Base-by-base conservation (phyloP, 2,329 filamentous ascomycete species). In the Coniella vitis region DNA sequence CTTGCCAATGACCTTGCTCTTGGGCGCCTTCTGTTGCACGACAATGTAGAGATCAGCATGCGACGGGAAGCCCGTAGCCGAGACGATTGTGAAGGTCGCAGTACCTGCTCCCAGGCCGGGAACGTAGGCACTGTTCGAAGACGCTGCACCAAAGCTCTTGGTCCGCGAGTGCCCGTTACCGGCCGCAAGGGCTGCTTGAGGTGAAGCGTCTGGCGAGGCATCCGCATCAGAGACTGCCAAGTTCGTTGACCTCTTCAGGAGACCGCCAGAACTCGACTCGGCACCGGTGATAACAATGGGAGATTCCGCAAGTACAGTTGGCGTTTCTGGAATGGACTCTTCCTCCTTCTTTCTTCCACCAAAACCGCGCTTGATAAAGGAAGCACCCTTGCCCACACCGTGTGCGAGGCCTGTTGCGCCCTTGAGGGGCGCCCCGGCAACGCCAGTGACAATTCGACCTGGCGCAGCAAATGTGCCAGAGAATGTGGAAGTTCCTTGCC, bases 401-500 rank as follows among this genome's bases (percentile, higher is more conserved):
- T 88, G 86, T 2, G 88, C 81, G 17, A 70, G 76, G 2, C 79
- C 82, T 13, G 78, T 85, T 25, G 87, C 87, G 32, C 90, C 90
- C 70, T 97, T 97, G 67, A 98, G 84, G n/a, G 93, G 94, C 16
- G 85, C 93, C 34, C 91, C 91, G 22, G 81, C 83, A 45, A 86
- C 82, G 54, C 82, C 81, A 12, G 83, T 86, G 51, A 97, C 87
- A 52, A 98, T 90, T 68, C 90, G 90, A 41, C 87, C 87, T 22
- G 93, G 89, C 1, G 83, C 76, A 4, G 84, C 85, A 64, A 97
- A 96, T 1, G 90, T 95, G 29, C 90, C 90, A 1, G 85, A 84
- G 71, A 98, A 95, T 1, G 91, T 96, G 1, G 90, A 90, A 0
- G 90, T 93, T 45, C 93, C 93, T 66, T 96, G 88, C 42, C 90